A percentile compares a stretch with the other conserved stretches of the same genome.
Evolutionary conservation across 1,139 yeast genomes (phyloP).

Genomic region (Debaryomyces nepalensis): DNA sequence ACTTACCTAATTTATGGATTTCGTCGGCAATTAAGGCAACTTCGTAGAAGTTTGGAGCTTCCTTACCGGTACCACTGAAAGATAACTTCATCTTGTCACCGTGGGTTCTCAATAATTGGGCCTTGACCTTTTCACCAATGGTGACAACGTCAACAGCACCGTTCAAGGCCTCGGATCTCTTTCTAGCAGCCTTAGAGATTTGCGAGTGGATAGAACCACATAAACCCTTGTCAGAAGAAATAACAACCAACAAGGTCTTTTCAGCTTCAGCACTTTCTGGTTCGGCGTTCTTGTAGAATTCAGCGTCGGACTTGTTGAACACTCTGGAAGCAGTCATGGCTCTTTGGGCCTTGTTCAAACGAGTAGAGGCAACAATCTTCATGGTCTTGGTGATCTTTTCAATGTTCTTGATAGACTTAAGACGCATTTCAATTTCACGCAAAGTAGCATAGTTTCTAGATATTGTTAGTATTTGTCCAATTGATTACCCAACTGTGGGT

Average conservation of each 20-base stretch:
- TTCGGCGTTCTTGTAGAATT: conserved; percentile 82
- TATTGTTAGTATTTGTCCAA: conserved; percentile 13
- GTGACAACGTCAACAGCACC: conserved; percentile 83
- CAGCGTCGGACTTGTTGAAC: conserved; percentile 79
- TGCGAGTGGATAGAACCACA: conserved; percentile 99
- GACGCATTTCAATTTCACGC: conserved; percentile 97
- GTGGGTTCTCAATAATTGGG: conserved; percentile 85
- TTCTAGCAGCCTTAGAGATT: conserved; percentile 86
- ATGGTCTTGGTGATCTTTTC: conserved; percentile 99
- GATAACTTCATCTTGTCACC: conserved; percentile 71
- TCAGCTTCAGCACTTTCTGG: conserved; percentile 59
- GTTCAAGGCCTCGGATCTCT: conserved; percentile 57
- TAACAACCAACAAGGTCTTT: conserved; percentile 77
- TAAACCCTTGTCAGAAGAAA: conserved; percentile 96
- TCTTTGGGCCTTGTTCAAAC: conserved; percentile 93
- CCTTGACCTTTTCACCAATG: conserved; percentile 92
- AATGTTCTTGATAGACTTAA: conserved; percentile 96
- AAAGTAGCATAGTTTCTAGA: conserved; percentile 93
- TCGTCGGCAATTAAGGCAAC: conserved; percentile 89
- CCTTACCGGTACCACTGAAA: conserved; percentile 92
- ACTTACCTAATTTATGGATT: conserved; percentile 68
- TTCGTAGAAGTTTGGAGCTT: conserved; percentile 92
- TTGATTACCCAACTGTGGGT: neutral
- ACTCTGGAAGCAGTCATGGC: conserved; percentile 91
- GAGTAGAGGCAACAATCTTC: conserved; percentile 99